Evolutionary conservation across 768 basidiomycete genomes (phyloP), one percentile per base, ranked within the genome.

Genomic region (Fistulinella prunicolor): DNA sequence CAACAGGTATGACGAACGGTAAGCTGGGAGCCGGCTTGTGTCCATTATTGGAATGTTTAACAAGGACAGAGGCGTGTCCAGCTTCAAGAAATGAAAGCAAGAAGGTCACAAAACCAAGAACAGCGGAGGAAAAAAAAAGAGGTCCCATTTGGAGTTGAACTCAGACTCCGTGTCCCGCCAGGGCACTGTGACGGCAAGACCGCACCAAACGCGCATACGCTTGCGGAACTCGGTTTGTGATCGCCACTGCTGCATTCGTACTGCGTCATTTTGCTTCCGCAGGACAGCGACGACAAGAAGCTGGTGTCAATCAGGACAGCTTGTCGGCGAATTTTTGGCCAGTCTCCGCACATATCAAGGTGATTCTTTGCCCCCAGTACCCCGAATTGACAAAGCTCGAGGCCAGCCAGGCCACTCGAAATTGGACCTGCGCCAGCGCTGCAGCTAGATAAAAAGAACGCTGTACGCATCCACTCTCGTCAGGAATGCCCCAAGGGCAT

Each of bases 1-100:
- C 22, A 62, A 37, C 6, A 68, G 38, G 28, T 68, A 53, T 0
- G 64, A 66, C 2, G 62, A 64, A 12, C 64, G 59, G 40, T 67
- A 66, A 32, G 57, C 41, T 0, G 64, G 66, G 0, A 66, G 49
- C 0, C 53, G 36, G 0, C 37, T 34, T 0, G 42, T 28, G 34
- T 65, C 60, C 60, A 67, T 60, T 21, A 65, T 60, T 23, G 9
- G 23, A 32, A 24, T 21, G 26, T 38, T 16, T 23, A 38, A 39
- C 4, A 48, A 23, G 38, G 37, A 9, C 23, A 26, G 38, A 29
- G 26, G 22, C 8, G 41, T 17, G 38, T 23, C 34, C 32, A 26
- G 21, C 30, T 50, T 37, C 44, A 29, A 39, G 48, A 46, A 13
- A 20, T 20, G 30, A 46, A 53, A 16, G 24, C 10, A 41, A 23